A percentile compares a stretch with the other conserved stretches of the same genome.
These are phyloP conservation scores for Globisporangium megalacanthum DNA, from an alignment of 352 stramenopile genomes.

Conservation along the genomic window DNA sequence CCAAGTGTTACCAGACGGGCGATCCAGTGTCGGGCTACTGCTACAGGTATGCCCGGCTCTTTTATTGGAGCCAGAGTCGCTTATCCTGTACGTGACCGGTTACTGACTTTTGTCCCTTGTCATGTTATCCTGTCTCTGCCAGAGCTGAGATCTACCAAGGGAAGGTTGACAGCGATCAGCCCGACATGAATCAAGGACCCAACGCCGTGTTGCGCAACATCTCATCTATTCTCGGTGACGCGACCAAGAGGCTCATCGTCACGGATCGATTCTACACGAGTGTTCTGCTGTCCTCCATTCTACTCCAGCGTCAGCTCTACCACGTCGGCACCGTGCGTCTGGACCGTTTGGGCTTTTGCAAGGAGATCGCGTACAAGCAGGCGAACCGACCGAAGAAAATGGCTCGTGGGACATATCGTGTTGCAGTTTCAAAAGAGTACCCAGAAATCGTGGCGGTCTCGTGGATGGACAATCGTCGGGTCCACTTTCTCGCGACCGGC, in stretches of 20 bases:
- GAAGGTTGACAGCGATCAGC: neutral
- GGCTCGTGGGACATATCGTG: neutral
- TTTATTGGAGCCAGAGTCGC: neutral
- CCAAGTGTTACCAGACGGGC: neutral
- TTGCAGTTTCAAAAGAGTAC: neutral
- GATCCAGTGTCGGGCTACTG: neutral
- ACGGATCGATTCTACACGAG: neutral
- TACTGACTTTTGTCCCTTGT: neutral
- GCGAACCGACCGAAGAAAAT: neutral
- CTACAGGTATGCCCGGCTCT: neutral
- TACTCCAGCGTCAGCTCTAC: neutral
- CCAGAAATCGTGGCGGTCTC: neutral
- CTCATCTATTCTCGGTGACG: neutral
- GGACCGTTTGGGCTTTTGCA: neutral
- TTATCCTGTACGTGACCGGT: conserved; percentile 1
- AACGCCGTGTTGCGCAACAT: neutral
- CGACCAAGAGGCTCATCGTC: neutral
- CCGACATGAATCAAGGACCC: neutral
- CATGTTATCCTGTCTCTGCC: neutral
- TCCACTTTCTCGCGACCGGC: neutral
- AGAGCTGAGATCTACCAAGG: neutral
- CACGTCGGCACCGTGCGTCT: neutral
- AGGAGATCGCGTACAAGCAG: neutral
- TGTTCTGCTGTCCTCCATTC: neutral
- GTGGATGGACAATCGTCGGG: neutral